Conservation (phyloP, 306 rosid species). For the Calophaca sinica region DNA sequence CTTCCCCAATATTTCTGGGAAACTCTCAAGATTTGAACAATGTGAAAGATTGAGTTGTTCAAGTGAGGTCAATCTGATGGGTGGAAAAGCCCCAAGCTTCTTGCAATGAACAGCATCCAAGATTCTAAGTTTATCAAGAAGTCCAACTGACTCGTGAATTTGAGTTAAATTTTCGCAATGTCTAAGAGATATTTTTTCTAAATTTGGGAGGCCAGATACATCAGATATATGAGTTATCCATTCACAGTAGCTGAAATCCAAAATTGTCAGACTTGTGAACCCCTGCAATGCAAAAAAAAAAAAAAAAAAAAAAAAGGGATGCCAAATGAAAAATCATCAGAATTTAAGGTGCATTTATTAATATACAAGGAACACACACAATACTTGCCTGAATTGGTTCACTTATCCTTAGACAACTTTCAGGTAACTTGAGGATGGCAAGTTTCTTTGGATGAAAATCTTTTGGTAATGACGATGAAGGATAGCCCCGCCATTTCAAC, state of each 20-base stretch:
- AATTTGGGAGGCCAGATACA: slow-evolving; percentile 17
- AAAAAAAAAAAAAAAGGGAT: not conserved
- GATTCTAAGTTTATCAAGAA: slow-evolving; percentile 3
- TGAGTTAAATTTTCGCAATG: not conserved
- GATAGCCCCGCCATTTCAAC: too few species aligned
- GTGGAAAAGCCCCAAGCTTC: not conserved
- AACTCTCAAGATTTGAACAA: not conserved
- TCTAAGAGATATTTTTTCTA: not conserved
- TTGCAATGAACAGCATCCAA: not conserved
- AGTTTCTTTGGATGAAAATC: too few species aligned
- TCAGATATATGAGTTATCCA: not conserved
- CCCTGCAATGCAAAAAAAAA: not conserved
- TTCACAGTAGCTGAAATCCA: not conserved
- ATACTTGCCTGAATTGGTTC: too few species aligned
- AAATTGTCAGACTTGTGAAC: not conserved
- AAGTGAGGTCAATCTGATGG: not conserved
- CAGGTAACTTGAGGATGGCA: too few species aligned
- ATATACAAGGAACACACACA: too few species aligned
- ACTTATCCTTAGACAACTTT: too few species aligned
- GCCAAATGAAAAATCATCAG: not conserved
- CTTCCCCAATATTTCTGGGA: not conserved
- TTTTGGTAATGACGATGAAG: too few species aligned
- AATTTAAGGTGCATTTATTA: not conserved
- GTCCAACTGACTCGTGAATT: not conserved
- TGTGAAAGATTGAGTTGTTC: too few species aligned